Percentiles rank a stretch among this genome's conserved stretches.
Conservation (phyloP, 441 rosid species). For the Adansonia rubrostipa region DNA sequence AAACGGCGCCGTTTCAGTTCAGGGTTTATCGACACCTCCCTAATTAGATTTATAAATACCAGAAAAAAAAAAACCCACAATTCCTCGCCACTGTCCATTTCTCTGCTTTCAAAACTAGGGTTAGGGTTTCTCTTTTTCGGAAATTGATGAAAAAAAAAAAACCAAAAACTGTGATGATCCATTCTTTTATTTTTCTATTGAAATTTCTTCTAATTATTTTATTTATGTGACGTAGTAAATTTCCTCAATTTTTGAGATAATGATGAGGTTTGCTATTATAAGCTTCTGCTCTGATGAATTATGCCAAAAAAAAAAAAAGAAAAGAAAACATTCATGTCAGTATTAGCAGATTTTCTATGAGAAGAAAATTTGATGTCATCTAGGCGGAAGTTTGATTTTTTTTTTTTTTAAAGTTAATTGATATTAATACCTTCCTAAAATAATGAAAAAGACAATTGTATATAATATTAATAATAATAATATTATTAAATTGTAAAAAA, state of each 20-base stretch:
- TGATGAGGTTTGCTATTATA: constrained; percentile 42
- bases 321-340: constrained; percentile 17
- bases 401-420: too few species aligned
- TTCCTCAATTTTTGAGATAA: constrained; percentile 23
- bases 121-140: too few species aligned
- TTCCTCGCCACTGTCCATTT: neutral
- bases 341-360: neutral
- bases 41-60: neutral
- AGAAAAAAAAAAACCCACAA: neutral
- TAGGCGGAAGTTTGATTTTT: neutral
- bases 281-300: constrained; percentile 50
- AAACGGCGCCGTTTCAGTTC: neutral
- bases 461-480: too few species aligned
- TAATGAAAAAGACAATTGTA: too few species aligned
- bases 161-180: constrained; percentile 60
- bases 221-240: neutral
- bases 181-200: too few species aligned
- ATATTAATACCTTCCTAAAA: neutral
- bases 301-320: constrained; percentile 18
- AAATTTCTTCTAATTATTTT: neutral
- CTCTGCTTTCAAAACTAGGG: neutral
- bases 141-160: constrained; percentile 27
- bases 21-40: constrained; percentile 3
- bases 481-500: too few species aligned
- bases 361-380: neutral